phyloP scores from a whole-genome alignment of 2,329 filamentous ascomycete species.

The Colletotrichum limetticola region DNA sequence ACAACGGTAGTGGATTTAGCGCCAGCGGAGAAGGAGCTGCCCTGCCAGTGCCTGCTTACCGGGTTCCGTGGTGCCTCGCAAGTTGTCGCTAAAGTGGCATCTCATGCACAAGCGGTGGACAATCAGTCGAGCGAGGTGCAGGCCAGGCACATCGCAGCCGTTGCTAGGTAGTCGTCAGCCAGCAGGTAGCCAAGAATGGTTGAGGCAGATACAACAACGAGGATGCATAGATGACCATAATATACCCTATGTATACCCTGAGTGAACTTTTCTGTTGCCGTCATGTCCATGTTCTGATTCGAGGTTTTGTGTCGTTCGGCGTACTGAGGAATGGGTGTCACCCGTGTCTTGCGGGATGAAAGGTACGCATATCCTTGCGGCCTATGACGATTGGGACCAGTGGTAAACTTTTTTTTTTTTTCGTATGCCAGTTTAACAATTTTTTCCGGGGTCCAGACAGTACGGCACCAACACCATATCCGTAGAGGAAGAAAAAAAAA shows the following conservation, averaged over 20 bases:
- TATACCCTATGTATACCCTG: not conserved
- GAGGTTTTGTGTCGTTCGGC: not conserved
- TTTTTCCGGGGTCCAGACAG: not conserved
- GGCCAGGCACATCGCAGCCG: not conserved
- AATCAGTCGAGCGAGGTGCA: not conserved
- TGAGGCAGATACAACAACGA: not conserved
- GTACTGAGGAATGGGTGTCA: not conserved
- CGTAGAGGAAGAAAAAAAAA: not conserved
- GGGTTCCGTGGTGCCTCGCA: not conserved
- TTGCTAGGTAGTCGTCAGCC: not conserved
- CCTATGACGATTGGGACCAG: not conserved
- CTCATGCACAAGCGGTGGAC: not conserved
- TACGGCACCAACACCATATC: not conserved
- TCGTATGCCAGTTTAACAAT: not conserved
- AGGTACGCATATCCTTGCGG: not conserved
- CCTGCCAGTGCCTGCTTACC: not conserved
- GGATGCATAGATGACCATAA: not conserved
- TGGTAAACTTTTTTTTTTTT: not conserved
- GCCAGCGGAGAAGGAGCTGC: conserved; percentile 12
- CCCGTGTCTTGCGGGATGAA: not conserved
- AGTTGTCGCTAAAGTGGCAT: not conserved
- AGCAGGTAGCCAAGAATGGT: not conserved
- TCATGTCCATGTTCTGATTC: not conserved
- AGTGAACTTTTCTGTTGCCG: not conserved
- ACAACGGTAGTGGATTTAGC: conserved; percentile 11